A percentile compares a stretch with the other conserved stretches of the same genome.
Conservation (phyloP, 768 basidiomycete species). For the Clavulina sp. region DNA sequence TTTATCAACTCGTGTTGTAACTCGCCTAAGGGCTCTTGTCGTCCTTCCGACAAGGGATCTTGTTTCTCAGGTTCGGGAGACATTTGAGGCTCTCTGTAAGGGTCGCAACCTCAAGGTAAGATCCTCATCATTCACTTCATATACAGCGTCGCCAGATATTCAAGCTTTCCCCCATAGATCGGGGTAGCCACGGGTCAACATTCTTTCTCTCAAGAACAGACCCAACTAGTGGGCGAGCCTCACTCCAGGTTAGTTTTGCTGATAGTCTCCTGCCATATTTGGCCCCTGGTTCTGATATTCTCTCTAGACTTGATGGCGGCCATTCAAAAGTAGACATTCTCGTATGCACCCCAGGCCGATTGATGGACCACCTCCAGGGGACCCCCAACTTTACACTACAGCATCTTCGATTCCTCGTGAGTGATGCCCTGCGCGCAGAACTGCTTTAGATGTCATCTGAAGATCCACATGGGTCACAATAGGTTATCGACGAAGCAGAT, state of each 20-base stretch:
- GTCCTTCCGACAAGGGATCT: constrained; percentile 90
- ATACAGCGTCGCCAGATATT: neutral
- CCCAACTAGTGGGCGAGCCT: constrained; percentile 50
- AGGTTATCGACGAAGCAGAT: constrained; percentile 98
- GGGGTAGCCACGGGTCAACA: constrained; percentile 87
- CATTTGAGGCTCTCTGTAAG: constrained; percentile 67
- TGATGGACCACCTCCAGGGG: constrained; percentile 83
- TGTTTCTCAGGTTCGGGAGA: constrained; percentile 82
- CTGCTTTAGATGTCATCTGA: neutral
- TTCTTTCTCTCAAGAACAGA: constrained; percentile 83
- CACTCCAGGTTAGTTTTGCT: constrained; percentile 16
- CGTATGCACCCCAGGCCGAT: constrained; percentile 85
- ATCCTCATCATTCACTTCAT: neutral
- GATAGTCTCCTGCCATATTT: neutral
- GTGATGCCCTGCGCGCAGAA: constrained; percentile 17
- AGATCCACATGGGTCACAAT: neutral
- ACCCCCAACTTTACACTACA: constrained; percentile 86
- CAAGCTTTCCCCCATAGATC: constrained; percentile 22
- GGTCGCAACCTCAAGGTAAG: constrained; percentile 74
- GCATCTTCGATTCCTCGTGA: constrained; percentile 83
- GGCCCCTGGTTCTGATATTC: neutral
- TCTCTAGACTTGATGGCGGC: constrained; percentile 52
- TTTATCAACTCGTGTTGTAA: constrained; percentile 55
- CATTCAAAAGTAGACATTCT: constrained; percentile 85
- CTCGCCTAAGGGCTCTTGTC: constrained; percentile 70